These are phyloP conservation scores for Aspergillus novoparasiticus DNA, from an alignment of 2,329 filamentous ascomycete species.

Conservation along the genomic window DNA sequence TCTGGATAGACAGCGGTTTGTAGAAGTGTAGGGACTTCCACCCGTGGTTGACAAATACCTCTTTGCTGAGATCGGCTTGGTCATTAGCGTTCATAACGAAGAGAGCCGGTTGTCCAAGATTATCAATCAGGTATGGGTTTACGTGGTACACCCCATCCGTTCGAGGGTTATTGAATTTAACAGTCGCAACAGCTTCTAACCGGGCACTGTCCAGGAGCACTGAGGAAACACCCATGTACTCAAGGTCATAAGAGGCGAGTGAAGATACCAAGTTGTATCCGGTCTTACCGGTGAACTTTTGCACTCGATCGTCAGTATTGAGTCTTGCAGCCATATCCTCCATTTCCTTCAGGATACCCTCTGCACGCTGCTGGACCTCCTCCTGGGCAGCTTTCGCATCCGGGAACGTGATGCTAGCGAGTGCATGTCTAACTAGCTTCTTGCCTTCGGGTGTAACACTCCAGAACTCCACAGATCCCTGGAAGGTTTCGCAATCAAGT, in stretches of 20 bases:
- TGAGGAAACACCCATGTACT: not conserved
- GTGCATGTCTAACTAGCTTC: slow-evolving; percentile 40
- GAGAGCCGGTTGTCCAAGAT: slow-evolving; percentile 59
- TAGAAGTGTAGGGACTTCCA: slow-evolving; percentile 51
- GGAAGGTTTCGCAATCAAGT: slow-evolving; percentile 28
- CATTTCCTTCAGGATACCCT: not conserved
- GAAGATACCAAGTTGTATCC: not conserved
- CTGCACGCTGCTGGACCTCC: not conserved
- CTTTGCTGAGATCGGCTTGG: slow-evolving; percentile 60
- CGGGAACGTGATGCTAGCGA: slow-evolving; percentile 38
- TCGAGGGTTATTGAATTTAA: slow-evolving; percentile 58
- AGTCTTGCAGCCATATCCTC: not conserved
- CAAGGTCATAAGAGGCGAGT: not conserved
- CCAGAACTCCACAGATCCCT: slow-evolving; percentile 35
- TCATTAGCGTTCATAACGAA: slow-evolving; percentile 65
- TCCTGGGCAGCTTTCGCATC: slow-evolving; percentile 16
- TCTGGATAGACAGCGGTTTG: slow-evolving; percentile 51
- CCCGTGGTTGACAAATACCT: slow-evolving; percentile 64
- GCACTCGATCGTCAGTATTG: not conserved
- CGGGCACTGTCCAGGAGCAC: slow-evolving; percentile 55
- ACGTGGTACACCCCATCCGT: slow-evolving; percentile 56
- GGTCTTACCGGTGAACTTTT: not conserved
- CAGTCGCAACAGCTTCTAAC: slow-evolving; percentile 58
- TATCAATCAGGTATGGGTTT: slow-evolving; percentile 63
- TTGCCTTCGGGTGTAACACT: slow-evolving; percentile 42